Evolutionary conservation across 139 green algal species (phyloP), one percentile per base, ranked within the genome.

Genomic region (Chlorella sp.): DNA sequence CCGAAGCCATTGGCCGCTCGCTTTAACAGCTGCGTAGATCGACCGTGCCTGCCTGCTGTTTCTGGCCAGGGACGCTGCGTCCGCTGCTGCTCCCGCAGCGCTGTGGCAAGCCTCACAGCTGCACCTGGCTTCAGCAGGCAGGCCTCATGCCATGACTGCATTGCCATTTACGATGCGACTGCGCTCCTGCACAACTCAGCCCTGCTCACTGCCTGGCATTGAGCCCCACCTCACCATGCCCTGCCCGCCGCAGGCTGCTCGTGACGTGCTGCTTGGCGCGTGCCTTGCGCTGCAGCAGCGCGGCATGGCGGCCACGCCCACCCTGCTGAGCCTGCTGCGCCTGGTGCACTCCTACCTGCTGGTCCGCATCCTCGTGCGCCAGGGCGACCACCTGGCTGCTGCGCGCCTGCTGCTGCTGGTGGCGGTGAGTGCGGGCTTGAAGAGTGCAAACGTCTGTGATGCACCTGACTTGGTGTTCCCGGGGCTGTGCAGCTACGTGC

Each of bases 391-490:
- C 85, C 25, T 87, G 63, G 80, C 82, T 23, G 94, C 93, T 7
- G 95, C 95, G 32, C 92, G 94, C 47, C 94, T 98, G 93, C 90
- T 98, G 30, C 86, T 94, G 36, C 86, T 93, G 7, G 94, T 97
- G 75, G 90, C 93, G 16, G 51, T 60, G 13, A 60, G 51, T 60
- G 9, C 12, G 7, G 11, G 44, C 44, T 7, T 7, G 44, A 7
- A 11, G 44, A 11, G 44, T 11, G n/a, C n/a, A n/a, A n/a, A n/a
- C n/a, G n/a, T n/a, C n/a, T n/a, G n/a, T n/a, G n/a, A n/a, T n/a
- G n/a, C n/a, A n/a, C n/a, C n/a, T n/a, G n/a, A n/a, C n/a, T n/a
- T n/a, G n/a, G n/a, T 51, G 44, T 51, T 9, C 44, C 6, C 7
- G 44, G 44, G 44, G 44, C 44, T 16, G 44, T 51, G 44, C 44